These are phyloP conservation scores for Talaromyces wortmannii DNA, from an alignment of 495 filamentous ascomycete species.

Conservation along the genomic window DNA sequence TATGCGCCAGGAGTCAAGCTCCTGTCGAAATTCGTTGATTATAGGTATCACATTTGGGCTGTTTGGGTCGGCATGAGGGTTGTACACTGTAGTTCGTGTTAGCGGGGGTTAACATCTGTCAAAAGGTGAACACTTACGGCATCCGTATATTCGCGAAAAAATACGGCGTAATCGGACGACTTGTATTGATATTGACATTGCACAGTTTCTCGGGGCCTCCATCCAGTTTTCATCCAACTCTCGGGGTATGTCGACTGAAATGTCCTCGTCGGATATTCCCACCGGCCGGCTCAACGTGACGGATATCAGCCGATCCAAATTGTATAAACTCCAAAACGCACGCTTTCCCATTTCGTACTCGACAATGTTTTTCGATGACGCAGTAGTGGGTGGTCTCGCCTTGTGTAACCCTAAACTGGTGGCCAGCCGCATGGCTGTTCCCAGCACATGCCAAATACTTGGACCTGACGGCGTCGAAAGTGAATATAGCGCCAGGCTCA, in stretches of 20 bases:
- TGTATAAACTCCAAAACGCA: slow-evolving; percentile 47
- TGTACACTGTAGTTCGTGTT: slow-evolving; percentile 27
- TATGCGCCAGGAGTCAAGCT: slow-evolving; percentile 42
- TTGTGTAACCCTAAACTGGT: slow-evolving; percentile 45
- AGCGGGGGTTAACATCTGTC: neutral
- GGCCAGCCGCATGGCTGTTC: slow-evolving; percentile 37
- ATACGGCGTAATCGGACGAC: slow-evolving; percentile 42
- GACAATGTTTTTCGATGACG: slow-evolving; percentile 8
- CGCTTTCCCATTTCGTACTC: slow-evolving; percentile 44
- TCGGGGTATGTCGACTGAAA: slow-evolving; percentile 33
- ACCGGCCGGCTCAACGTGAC: slow-evolving; percentile 43
- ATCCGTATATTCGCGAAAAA: slow-evolving; percentile 39
- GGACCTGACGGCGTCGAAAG: slow-evolving; percentile 43
- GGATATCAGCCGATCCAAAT: slow-evolving; percentile 42
- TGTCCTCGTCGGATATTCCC: slow-evolving; percentile 44
- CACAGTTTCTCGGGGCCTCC: slow-evolving; percentile 29
- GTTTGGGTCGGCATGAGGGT: slow-evolving; percentile 29
- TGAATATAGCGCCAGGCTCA: slow-evolving; percentile 44
- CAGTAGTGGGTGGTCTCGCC: slow-evolving; percentile 23
- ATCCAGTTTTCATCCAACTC: slow-evolving; percentile 40
- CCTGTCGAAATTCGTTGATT: slow-evolving; percentile 36
- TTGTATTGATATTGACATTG: slow-evolving; percentile 42
- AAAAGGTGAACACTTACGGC: slow-evolving; percentile 27
- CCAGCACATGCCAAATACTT: slow-evolving; percentile 47
- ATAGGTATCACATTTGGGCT: slow-evolving; percentile 20